Base-by-base conservation (phyloP, 106 monocot species). In the Acorus calamus region DNA sequence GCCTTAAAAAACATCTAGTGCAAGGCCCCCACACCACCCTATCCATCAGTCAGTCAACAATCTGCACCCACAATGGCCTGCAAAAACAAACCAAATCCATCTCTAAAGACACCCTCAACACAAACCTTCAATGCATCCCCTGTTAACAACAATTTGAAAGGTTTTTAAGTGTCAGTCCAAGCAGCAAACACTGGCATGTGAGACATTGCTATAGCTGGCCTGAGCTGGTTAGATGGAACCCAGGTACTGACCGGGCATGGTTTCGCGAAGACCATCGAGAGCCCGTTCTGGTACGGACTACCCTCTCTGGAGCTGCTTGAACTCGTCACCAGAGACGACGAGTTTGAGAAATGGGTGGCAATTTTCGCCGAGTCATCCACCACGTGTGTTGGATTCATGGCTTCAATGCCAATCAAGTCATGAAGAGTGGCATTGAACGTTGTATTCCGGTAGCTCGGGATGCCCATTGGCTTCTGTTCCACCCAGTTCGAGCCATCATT, bases 171-270 rank as follows among this genome's bases (percentile, higher is more conserved):
- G 67, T 94, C 89, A 44, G 75, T 82, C 98, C 92, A 98, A 11
- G 88, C 85, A 53, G 92, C 79, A 65, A 83, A 98, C 11, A 88
- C 66, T 0, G 98, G 98, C 76, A 91, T 63, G 14, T 87, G 84
- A 52, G 80, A 62, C 60, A 85, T 76, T 14, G 84, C 28, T 6
- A 88, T 63, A 3, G 73, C 72, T 43, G 80, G 74, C 66, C 79
- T 77, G 66, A 83, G 41, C 55, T 80, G 82, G 4, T 60, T 56
- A n/a, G 77, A 44, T 42, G 86, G 80, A 52, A 86, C 71, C 81
- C 86, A 81, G 41, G 89, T 67, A 66, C 47, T 76, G 60, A 77
- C 12, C 2, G 80, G 65, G 42, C 65, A 53, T 2, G 76, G 62
- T 65, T 75, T 86, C 7, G 84, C 52, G 44, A 82, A 90, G 9